Percentiles rank a stretch among this genome's conserved stretches.
Evolutionary conservation across 805 yeast species (phyloP).

Genomic region (Candida adriatica): DNA sequence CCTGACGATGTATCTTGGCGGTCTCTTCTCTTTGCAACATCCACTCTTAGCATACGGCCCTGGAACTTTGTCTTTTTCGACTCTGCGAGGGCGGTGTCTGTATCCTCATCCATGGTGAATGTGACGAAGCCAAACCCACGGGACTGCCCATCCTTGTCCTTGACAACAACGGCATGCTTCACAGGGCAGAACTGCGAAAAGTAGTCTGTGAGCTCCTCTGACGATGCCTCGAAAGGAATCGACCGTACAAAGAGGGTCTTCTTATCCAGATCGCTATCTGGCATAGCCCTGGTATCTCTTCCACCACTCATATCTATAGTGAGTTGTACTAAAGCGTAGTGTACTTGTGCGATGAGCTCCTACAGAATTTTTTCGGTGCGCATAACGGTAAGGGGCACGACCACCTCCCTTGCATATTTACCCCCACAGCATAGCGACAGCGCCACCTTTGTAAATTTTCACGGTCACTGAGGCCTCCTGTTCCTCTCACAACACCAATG

Average conservation of each 20-base stretch:
- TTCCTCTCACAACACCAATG: no score
- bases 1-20: constrained; percentile 36
- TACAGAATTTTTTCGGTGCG: no score
- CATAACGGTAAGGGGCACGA: no score
- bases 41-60: constrained; percentile 63
- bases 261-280: constrained; percentile 26
- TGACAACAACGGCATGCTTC: constrained; percentile 89
- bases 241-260: constrained; percentile 80
- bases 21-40: constrained; percentile 88
- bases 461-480: no score
- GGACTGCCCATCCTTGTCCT: constrained; percentile 66
- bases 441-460: no score
- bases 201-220: constrained; percentile 73
- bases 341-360: no score
- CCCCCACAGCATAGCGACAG: no score
- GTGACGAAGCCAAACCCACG: constrained; percentile 96
- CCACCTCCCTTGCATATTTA: no score
- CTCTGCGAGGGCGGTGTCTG: constrained; percentile 62
- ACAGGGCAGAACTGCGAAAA: constrained; percentile 93
- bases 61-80: constrained; percentile 62
- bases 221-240: constrained; percentile 73
- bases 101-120: constrained; percentile 80
- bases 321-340: no score
- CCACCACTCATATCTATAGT: constrained; percentile 14
- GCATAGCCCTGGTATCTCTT: constrained; percentile 1